Percentiles rank a stretch among this genome's conserved stretches.
phyloP scores from a whole-genome alignment of 2,329 filamentous ascomycete genomes.

The Fonsecaea erecta region DNA sequence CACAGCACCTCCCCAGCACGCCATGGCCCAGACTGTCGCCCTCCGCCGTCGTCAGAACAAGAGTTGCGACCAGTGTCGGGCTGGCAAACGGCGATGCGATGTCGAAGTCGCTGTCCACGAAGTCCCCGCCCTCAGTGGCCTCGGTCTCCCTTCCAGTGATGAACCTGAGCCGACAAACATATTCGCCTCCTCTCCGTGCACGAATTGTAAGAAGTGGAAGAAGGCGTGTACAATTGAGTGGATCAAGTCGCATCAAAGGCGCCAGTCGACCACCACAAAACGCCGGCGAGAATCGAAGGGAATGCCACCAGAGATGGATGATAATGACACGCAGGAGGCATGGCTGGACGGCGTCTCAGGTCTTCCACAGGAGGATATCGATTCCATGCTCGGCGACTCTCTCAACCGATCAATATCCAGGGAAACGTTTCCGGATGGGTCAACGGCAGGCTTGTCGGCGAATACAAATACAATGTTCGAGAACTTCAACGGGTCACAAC shows the following conservation, averaged over 20 bases:
- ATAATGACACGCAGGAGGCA: neutral
- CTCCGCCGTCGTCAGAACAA: conserved; percentile 47
- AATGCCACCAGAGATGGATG: neutral
- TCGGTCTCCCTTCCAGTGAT: conserved; percentile 9
- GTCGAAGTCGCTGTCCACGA: conserved; percentile 40
- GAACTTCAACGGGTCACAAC: neutral
- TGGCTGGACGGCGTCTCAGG: neutral
- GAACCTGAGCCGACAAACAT: conserved; percentile 17
- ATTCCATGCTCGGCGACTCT: conserved; percentile 7
- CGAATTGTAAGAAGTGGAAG: conserved; percentile 49
- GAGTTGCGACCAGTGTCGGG: conserved; percentile 54
- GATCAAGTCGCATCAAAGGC: conserved; percentile 34
- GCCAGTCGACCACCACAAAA: conserved; percentile 1
- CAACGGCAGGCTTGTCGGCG: neutral
- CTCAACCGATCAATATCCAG: conserved; percentile 14
- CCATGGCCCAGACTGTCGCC: conserved; percentile 7
- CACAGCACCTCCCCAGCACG: neutral
- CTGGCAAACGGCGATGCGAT: conserved; percentile 53
- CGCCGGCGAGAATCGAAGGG: conserved; percentile 14
- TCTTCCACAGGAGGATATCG: neutral
- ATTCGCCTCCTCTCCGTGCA: conserved; percentile 40
- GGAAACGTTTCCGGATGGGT: neutral
- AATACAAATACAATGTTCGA: neutral
- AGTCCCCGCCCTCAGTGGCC: neutral
- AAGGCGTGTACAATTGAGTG: conserved; percentile 26